Evolutionary conservation across 2,329 filamentous ascomycete species (phyloP).

Genomic region (Exophiala dermatitidis): DNA sequence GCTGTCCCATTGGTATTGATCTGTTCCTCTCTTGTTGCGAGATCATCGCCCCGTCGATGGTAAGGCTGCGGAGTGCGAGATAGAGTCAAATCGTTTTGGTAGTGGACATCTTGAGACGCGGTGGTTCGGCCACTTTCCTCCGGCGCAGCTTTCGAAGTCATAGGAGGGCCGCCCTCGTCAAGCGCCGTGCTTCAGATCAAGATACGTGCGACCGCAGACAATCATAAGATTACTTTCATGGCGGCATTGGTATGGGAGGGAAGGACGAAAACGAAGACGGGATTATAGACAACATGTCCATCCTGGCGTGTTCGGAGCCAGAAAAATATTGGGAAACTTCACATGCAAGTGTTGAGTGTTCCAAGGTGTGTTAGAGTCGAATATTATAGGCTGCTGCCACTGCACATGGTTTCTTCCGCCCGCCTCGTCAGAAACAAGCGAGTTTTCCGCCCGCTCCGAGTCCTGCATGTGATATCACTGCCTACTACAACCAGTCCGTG

Average conservation of each 20-base stretch:
- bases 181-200: background rate
- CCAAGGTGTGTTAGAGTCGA: too few species aligned
- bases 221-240: constrained; percentile 8
- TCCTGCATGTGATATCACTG: too few species aligned
- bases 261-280: background rate
- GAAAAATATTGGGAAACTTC: constrained; percentile 7
- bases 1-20: constrained; percentile 5
- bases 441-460: too few species aligned
- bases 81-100: constrained; percentile 13
- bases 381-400: background rate
- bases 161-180: constrained; percentile 6
- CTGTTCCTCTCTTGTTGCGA: constrained; percentile 3
- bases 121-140: constrained; percentile 10
- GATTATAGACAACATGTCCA: constrained; percentile 3
- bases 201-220: background rate
- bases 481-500: too few species aligned
- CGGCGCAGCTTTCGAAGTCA: constrained; percentile 15
- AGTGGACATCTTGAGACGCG: constrained; percentile 11
- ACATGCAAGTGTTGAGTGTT: constrained; percentile 9
- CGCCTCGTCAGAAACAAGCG: background rate
- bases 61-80: constrained; percentile 29
- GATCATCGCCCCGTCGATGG: constrained; percentile 21
- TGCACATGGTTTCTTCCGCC: background rate
- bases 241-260: background rate
- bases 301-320: constrained; percentile 4